Conservation (phyloP, 768 basidiomycete genomes). For the Trametes elegans region DNA sequence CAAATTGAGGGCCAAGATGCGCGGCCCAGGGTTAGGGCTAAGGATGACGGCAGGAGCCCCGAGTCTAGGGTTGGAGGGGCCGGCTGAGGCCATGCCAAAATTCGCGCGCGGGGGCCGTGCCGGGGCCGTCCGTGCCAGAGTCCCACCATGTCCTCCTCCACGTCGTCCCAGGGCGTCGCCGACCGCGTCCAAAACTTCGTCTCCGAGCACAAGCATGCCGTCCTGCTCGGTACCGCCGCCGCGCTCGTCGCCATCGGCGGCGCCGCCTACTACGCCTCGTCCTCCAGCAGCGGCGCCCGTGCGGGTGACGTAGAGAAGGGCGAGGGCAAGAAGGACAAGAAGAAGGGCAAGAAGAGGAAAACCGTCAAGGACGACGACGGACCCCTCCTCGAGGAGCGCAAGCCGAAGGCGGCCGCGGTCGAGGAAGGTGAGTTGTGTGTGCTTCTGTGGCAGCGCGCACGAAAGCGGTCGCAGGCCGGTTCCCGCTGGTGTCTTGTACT, state of each 20-base stretch:
- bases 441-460: too few species aligned
- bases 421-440: conserved; percentile 25
- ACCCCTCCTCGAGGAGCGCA: conserved; percentile 78
- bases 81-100: conserved; percentile 9
- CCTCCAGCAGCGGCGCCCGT: conserved; percentile 40
- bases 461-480: too few species aligned
- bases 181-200: conserved; percentile 70
- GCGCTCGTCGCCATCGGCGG: conserved; percentile 71
- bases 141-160: conserved; percentile 31
- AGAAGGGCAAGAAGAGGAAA: conserved; percentile 60
- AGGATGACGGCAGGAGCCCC: conserved; percentile 8
- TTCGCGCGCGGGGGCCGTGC: conserved; percentile 9
- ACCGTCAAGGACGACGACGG: conserved; percentile 57
- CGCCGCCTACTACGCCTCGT: conserved; percentile 72
- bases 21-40: neutral
- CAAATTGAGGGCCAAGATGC: neutral
- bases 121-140: conserved; percentile 16
- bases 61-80: neutral
- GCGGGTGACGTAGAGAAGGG: conserved; percentile 41
- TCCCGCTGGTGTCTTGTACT: too few species aligned
- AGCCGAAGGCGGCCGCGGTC: conserved; percentile 39
- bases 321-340: conserved; percentile 47
- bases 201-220: conserved; percentile 74
- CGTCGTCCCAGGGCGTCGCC: conserved; percentile 38
- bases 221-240: conserved; percentile 70